Conservation (phyloP, 208 protist species). For the Trypanosoma grayi region DNA sequence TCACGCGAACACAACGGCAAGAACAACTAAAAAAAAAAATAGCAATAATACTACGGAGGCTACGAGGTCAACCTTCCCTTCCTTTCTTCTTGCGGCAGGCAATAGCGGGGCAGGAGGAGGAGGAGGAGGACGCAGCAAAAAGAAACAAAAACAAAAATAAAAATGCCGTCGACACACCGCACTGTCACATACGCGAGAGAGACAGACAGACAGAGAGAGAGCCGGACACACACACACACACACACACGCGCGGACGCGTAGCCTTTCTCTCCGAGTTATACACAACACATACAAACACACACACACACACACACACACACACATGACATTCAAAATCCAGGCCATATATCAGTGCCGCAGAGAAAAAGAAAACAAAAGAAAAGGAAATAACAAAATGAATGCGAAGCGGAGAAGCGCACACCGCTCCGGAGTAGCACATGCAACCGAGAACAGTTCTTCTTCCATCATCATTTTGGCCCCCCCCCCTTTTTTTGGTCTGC, state of each 20-base stretch:
- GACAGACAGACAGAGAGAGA: neutral
- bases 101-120: neutral
- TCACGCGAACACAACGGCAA: neutral
- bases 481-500: neutral
- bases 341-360: too few relatives aligned
- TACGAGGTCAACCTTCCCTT: neutral
- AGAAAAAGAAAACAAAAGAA: conserved; percentile 20
- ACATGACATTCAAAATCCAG: too few relatives aligned
- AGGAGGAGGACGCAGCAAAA: neutral
- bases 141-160: neutral
- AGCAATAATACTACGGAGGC: neutral
- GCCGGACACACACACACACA: neutral
- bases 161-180: neutral
- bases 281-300: neutral
- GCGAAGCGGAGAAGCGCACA: too few relatives aligned
- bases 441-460: too few relatives aligned
- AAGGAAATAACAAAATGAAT: too few relatives aligned
- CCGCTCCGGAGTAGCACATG: too few relatives aligned
- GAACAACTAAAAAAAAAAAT: neutral
- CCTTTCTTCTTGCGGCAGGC: neutral
- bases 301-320: neutral
- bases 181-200: too few relatives aligned
- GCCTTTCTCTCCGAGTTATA: too few relatives aligned
- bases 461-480: too few relatives aligned
- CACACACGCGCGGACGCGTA: too few relatives aligned